A percentile compares a stretch with the other conserved stretches of the same genome.
Evolutionary conservation across 2,329 filamentous ascomycete genomes (phyloP).

Genomic region (Lachnellula hyalina): DNA sequence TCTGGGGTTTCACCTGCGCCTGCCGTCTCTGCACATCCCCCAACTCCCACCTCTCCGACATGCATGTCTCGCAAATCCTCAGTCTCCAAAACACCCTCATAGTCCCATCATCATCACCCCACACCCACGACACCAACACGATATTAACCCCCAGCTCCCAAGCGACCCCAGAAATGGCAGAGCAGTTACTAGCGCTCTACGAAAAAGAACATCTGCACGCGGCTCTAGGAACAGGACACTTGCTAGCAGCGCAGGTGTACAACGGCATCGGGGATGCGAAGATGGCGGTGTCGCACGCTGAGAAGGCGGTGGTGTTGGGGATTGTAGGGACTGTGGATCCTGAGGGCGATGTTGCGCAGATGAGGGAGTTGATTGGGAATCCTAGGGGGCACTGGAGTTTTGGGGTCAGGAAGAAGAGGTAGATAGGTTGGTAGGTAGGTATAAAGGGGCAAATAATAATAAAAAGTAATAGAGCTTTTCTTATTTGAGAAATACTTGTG

Average conservation of each 20-base stretch:
- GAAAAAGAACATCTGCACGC: constrained; percentile 32
- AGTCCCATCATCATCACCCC: neutral
- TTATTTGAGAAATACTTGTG: no score
- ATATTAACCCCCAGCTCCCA: constrained; percentile 26
- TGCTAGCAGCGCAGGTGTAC: constrained; percentile 38
- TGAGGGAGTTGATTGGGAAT: constrained; percentile 30
- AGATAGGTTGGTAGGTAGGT: no score
- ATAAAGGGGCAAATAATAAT: no score
- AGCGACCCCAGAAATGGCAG: constrained; percentile 33
- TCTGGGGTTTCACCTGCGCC: constrained; percentile 38
- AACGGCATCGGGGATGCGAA: constrained; percentile 33
- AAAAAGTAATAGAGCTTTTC: no score
- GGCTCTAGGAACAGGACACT: constrained; percentile 31
- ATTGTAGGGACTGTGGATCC: constrained; percentile 31
- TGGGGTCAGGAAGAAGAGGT: constrained; percentile 1
- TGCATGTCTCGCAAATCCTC: constrained; percentile 31
- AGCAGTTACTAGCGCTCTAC: constrained; percentile 35
- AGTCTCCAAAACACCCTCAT: constrained; percentile 23
- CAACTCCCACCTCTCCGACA: constrained; percentile 31
- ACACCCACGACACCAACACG: neutral
- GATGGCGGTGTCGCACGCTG: constrained; percentile 32
- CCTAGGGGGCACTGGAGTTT: constrained; percentile 30
- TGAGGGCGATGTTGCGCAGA: constrained; percentile 29
- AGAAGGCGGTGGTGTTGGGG: constrained; percentile 25
- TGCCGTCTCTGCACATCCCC: constrained; percentile 33